phyloP scores from a whole-genome alignment of 2,329 filamentous ascomycete species.

The Ceratocystis papillata region DNA sequence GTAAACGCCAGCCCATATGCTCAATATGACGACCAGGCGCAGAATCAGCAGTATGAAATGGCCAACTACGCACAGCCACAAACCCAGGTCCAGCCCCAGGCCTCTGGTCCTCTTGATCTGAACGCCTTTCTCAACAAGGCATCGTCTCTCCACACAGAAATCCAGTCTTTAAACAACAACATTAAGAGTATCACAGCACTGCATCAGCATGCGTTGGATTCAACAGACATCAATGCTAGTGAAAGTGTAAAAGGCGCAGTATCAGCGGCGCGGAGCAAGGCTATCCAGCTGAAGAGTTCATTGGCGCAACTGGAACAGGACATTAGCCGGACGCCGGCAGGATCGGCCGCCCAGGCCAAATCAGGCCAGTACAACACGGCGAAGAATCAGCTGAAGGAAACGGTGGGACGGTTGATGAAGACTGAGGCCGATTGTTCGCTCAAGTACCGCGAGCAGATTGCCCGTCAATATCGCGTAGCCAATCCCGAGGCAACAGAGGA shows the following conservation, averaged over 20 bases:
- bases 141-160: constrained; percentile 54
- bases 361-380: constrained; percentile 57
- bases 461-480: constrained; percentile 69
- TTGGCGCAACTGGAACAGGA: constrained; percentile 67
- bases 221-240: constrained; percentile 43
- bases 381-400: constrained; percentile 60
- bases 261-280: constrained; percentile 55
- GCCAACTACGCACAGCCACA: constrained; percentile 38
- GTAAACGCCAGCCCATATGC: neutral
- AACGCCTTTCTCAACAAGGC: constrained; percentile 60
- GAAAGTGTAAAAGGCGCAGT: constrained; percentile 36
- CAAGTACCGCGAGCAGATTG: constrained; percentile 66
- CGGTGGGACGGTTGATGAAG: constrained; percentile 58
- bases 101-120: constrained; percentile 40
- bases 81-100: constrained; percentile 28
- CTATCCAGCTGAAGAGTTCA: constrained; percentile 66
- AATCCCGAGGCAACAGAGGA: constrained; percentile 68
- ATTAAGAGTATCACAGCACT: constrained; percentile 57
- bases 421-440: constrained; percentile 62
- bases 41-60: constrained; percentile 39
- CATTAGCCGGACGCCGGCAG: constrained; percentile 31
- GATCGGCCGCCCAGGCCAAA: constrained; percentile 55
- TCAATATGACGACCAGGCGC: constrained; percentile 27
- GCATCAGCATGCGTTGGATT: constrained; percentile 60
- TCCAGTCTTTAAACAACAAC: constrained; percentile 54